Conservation (phyloP, 2,329 filamentous ascomycete genomes). For the Fusarium oligoseptatum region DNA sequence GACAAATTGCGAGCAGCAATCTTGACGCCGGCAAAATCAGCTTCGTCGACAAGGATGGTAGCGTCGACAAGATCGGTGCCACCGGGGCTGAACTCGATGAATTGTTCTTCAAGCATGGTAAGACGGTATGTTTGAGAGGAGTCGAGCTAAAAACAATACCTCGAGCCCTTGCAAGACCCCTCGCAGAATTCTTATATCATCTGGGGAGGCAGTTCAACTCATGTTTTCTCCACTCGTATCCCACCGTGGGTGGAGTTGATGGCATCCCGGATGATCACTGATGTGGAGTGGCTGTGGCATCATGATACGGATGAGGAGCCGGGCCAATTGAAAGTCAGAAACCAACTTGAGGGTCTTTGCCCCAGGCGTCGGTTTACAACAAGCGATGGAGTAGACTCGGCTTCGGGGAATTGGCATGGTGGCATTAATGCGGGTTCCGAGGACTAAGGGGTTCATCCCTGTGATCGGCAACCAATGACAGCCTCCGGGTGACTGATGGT, state of each 20-base stretch:
- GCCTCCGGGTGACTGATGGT: not conserved
- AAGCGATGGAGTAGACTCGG: not conserved
- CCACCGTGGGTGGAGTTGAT: not conserved
- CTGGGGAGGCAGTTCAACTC: not conserved
- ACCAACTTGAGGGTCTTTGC: not conserved
- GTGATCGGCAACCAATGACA: too few species aligned
- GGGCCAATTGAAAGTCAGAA: not conserved
- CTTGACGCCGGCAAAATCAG: slow-evolving; percentile 22
- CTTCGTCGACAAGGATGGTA: slow-evolving; percentile 24
- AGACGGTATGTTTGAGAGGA: not conserved
- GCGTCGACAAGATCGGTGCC: slow-evolving; percentile 20
- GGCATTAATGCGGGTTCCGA: not conserved
- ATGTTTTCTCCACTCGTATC: not conserved
- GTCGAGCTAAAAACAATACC: not conserved
- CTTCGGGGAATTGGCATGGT: not conserved
- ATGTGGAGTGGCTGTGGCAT: not conserved
- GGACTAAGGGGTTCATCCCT: not conserved
- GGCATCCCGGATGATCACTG: not conserved
- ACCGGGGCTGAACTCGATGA: slow-evolving; percentile 15
- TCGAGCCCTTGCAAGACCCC: not conserved
- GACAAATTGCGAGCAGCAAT: slow-evolving; percentile 29
- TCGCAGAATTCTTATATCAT: not conserved
- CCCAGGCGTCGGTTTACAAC: too few species aligned
- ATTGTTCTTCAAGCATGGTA: slow-evolving; percentile 28
- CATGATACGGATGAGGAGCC: not conserved